phyloP scores from a whole-genome alignment of 805 yeast species.

The Sporopachydermia lactativora region DNA sequence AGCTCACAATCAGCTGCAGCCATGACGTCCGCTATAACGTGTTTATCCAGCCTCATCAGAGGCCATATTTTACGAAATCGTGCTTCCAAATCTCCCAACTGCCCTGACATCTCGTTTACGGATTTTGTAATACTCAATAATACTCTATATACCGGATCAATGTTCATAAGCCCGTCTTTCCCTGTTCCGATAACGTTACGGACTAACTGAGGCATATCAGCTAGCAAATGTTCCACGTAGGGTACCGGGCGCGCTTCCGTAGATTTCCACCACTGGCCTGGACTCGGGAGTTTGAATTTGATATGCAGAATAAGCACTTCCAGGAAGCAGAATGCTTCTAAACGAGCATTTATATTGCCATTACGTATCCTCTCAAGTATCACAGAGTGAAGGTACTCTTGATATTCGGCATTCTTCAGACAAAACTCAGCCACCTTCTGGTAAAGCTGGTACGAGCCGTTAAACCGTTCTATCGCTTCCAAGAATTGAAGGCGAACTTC shows the following conservation, averaged over 20 bases:
- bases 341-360: background rate
- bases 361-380: background rate
- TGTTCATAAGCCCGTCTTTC: background rate
- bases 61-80: background rate
- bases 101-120: background rate
- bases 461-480: slow-evolving; percentile 1
- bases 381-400: background rate
- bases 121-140: background rate
- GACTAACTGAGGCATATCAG: slow-evolving; percentile 22
- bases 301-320: background rate
- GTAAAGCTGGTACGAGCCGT: slow-evolving; percentile 19
- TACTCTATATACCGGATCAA: background rate
- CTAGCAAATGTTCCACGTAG: slow-evolving; percentile 13
- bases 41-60: background rate
- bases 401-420: background rate
- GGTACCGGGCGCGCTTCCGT: slow-evolving; percentile 6
- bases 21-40: background rate
- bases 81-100: background rate
- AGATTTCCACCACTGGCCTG: background rate
- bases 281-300: background rate
- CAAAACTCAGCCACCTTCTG: slow-evolving; percentile 13
- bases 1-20: background rate
- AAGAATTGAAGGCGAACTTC: background rate
- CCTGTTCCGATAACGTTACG: slow-evolving; percentile 13
- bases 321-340: background rate